phyloP scores from a whole-genome alignment of 2,329 filamentous ascomycete species.

The Aspergillus sp. region DNA sequence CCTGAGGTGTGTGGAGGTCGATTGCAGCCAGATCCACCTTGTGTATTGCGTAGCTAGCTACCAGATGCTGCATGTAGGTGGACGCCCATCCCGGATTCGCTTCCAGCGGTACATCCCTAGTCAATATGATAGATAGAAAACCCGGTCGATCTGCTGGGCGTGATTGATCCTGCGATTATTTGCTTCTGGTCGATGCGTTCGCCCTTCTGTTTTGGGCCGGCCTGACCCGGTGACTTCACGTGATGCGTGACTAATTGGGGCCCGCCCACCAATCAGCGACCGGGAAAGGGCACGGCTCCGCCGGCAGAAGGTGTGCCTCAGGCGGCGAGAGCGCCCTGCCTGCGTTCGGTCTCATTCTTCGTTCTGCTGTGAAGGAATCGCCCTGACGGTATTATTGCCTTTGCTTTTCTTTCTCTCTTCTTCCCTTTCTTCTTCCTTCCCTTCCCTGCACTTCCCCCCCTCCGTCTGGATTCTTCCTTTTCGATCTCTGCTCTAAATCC shows the following conservation, averaged over 20 bases:
- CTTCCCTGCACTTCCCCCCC: constrained; percentile 12
- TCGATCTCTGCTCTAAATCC: constrained; percentile 3
- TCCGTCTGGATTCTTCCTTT: constrained; percentile 22
- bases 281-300: constrained; percentile 3
- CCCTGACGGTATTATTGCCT: constrained; percentile 12
- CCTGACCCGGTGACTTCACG: neutral
- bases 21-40: too few species aligned
- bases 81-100: neutral
- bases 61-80: neutral
- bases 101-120: neutral
- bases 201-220: neutral
- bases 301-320: constrained; percentile 10
- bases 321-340: neutral
- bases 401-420: constrained; percentile 9
- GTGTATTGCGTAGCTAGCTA: too few species aligned
- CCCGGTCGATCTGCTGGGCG: neutral
- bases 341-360: constrained; percentile 7
- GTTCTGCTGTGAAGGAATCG: constrained; percentile 1
- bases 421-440: constrained; percentile 14
- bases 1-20: too few species aligned
- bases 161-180: neutral
- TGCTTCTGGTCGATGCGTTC: neutral
- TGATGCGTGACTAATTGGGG: constrained; percentile 5
- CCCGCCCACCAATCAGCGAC: constrained; percentile 6
- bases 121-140: constrained; percentile 1